Evolutionary conservation across 371 early-diverging fungal genomes (phyloP).

Genomic region (Mucor piriformis): DNA sequence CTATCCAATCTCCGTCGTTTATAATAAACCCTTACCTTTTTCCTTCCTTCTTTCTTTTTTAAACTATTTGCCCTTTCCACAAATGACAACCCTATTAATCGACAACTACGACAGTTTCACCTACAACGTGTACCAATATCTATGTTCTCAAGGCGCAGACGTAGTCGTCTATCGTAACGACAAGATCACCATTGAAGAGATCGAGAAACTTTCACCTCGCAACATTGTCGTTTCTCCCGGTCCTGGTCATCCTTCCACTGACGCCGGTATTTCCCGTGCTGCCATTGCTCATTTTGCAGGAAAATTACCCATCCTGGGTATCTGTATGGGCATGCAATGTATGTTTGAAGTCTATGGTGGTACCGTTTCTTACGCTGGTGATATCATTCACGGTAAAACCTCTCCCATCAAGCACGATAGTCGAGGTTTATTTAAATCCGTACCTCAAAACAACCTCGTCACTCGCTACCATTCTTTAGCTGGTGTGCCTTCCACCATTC

Average conservation of each 20-base stretch:
- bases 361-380: slow-evolving; percentile 86
- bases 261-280: slow-evolving; percentile 87
- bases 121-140: slow-evolving; percentile 96
- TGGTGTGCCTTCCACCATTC: slow-evolving; percentile 82
- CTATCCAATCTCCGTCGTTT: slow-evolving; percentile 9
- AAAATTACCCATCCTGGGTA: slow-evolving; percentile 94
- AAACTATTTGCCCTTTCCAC: neutral
- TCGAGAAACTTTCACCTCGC: slow-evolving; percentile 77
- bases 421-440: slow-evolving; percentile 80
- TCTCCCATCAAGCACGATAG: slow-evolving; percentile 87
- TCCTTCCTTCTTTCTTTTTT: slow-evolving; percentile 6
- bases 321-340: slow-evolving; percentile 96
- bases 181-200: slow-evolving; percentile 83
- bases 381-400: slow-evolving; percentile 95
- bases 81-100: slow-evolving; percentile 83
- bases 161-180: slow-evolving; percentile 94
- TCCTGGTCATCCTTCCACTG: slow-evolving; percentile 92
- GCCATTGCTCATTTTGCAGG: slow-evolving; percentile 88
- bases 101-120: slow-evolving; percentile 99
- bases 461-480: slow-evolving; percentile 97
- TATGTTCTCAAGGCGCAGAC: slow-evolving; percentile 87
- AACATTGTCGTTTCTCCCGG: slow-evolving; percentile 97
- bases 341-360: slow-evolving; percentile 96
- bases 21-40: neutral
- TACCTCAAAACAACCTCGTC: slow-evolving; percentile 81